Conservation (phyloP, 2,329 filamentous ascomycete species). For the Amesomyces nigricolor region DNA sequence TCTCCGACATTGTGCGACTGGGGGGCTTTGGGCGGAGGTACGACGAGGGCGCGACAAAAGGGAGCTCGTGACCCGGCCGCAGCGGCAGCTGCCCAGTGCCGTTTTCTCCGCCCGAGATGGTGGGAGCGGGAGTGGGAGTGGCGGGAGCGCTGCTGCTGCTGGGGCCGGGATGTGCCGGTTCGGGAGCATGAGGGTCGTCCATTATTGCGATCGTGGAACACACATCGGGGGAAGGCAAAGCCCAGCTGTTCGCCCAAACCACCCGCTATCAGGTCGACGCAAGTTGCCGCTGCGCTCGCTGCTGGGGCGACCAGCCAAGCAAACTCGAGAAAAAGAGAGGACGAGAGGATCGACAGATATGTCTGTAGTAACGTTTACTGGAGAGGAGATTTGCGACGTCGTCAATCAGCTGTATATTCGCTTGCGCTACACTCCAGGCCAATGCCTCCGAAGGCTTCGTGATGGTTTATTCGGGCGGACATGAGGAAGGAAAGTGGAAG, state of each 20-base stretch:
- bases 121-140: conserved; percentile 13
- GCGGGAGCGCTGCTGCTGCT: conserved; percentile 14
- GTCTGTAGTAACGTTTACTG: not conserved
- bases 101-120: conserved; percentile 19
- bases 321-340: not conserved
- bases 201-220: conserved; percentile 29
- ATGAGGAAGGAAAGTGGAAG: not conserved
- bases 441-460: not conserved
- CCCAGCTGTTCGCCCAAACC: not conserved
- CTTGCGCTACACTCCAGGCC: not conserved
- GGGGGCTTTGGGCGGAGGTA: conserved; percentile 44
- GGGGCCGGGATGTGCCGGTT: conserved; percentile 23
- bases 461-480: not conserved
- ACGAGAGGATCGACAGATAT: not conserved
- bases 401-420: not conserved
- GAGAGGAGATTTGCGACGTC: not conserved
- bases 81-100: conserved; percentile 23
- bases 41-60: conserved; percentile 55
- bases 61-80: conserved; percentile 44
- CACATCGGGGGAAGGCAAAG: conserved; percentile 19
- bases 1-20: conserved; percentile 39
- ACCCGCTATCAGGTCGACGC: conserved; percentile 8
- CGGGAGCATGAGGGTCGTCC: conserved; percentile 28
- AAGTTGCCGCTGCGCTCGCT: not conserved
- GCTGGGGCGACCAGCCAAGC: not conserved